Evolutionary conservation across 495 filamentous ascomycete genomes (phyloP), one percentile per base, ranked within the genome.

Genomic region (Darksidea phi): DNA sequence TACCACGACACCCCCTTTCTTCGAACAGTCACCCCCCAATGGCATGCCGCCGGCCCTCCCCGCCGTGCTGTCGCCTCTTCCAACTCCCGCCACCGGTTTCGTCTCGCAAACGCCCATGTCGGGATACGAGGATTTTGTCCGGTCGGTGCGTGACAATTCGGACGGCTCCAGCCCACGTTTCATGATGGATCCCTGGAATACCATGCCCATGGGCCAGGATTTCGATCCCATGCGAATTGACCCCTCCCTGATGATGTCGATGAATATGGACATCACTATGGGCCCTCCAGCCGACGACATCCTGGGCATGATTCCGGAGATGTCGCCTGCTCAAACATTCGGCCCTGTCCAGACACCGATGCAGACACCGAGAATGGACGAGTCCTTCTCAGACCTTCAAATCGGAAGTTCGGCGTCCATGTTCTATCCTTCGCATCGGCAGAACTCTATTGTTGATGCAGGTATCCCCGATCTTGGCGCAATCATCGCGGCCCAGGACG

Each of bases 401-500:
- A 52, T 74, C n/a, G 69, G 68, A 10, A 69, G 65, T 46, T 67
- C 70, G 10, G 70, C 70, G 26, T 52, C 63, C 12, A 51, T 63
- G 49, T 69, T 68, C 37, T 64, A 67, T 28, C 51, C 63, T 1
- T 52, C 64, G 23, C 50, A 61, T 42, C 25, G 71, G 26, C 61
- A 68, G 1, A 49, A 57, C 5, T 66, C 55, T 5, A 60, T 72
- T 28, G 72, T 73, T 57, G 61, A 72, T 3, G 51, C 67, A 0
- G 76, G 75, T 13, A 74, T 78, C 23, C 72, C 76, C 11, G 82
- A 83, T 61, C 75, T 80, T 26, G 76, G 78, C 24, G 76, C 75
- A 13, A 78, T 83, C 51, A 74, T 82, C 24, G 78, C 75, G 1
- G 79, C 81, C 5, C 79, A 83, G 42, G 77, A 76, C 11, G 76